Evolutionary conservation across 305 asterid genomes (phyloP).

Genomic region (Striga hermonthica): DNA sequence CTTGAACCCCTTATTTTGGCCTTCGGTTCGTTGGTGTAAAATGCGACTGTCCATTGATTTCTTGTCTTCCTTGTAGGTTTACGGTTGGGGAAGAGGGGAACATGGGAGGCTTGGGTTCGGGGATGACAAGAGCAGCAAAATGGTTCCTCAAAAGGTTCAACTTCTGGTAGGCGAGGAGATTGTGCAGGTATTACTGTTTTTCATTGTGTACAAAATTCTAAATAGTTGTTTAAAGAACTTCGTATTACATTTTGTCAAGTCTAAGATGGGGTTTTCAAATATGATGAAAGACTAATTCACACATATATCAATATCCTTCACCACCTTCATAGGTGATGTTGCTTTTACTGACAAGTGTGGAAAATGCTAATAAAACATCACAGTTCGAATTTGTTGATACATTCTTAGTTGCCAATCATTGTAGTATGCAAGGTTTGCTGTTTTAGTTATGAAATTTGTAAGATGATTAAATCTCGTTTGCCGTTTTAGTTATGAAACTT

Average conservation of each 20-base stretch:
- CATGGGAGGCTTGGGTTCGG: conserved; percentile 99
- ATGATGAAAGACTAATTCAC: conserved; percentile 9
- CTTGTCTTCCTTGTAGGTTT: conserved; percentile 53
- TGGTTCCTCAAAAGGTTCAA: conserved; percentile 96
- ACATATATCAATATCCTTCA: conserved; percentile 1
- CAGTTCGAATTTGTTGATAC: not conserved
- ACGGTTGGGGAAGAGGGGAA: conserved; percentile 99
- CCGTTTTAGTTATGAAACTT: conserved; percentile 1
- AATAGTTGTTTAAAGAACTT: not conserved
- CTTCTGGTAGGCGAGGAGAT: conserved; percentile 80
- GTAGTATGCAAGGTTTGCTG: not conserved
- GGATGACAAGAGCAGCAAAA: conserved; percentile 98
- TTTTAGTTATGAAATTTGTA: conserved; percentile 9
- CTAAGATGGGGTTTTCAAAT: not conserved
- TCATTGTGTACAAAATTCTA: conserved; percentile 12
- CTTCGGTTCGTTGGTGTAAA: conserved; percentile 8
- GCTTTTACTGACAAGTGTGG: not conserved
- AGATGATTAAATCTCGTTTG: conserved; percentile 13
- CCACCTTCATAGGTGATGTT: conserved; percentile 2
- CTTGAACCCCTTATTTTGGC: not conserved
- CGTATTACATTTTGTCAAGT: not conserved
- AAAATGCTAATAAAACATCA: not conserved
- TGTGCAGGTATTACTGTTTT: conserved; percentile 60
- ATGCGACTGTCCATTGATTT: not conserved
- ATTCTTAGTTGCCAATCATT: not conserved